Base-by-base conservation (phyloP, 192 early-diverging fungal species). In the Umbelopsis isabellina region DNA sequence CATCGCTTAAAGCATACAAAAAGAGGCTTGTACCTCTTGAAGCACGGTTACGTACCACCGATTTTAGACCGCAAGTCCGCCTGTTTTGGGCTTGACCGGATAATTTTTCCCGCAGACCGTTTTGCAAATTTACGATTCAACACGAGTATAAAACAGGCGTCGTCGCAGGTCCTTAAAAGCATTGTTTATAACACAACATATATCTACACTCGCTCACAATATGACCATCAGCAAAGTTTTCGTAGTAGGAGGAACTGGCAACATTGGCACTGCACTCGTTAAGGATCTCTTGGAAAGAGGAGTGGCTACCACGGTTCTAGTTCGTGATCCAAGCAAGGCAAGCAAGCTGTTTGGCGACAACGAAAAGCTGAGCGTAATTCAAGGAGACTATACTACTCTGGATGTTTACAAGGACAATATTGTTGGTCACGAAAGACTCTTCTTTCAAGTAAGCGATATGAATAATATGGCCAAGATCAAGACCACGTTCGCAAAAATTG, bases 341-440 rank as follows among this genome's bases (percentile, higher is more conserved):
- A 49, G 33, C 9, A 18, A 25, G 9, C n/a, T 73, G 16, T 73
- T 68, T 52, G 37, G 49, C 9, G 41, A 66, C 37, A 30, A 30
- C 22, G 30, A 73, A 7, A n/a, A 49, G 1, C 9, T 72, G 8
- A 53, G 6, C 2, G 50, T 66, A 7, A 46, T 68, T 4, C 44
- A 73, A 49, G 72, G 66, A 10, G 72, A 73, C 46, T 61, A 51
- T 61, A 27, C 16, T 10, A 25, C 52, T 20, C 18, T 35, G 6
- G 35, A 22, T n/a, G 15, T 15, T 9, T 53, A 64, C 25, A 49
- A 73, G 23, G 15, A 68, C 10, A 22, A 35, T 1, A 66, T 73
- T 15, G 50, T 1, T n/a, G 66, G 72, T 2, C 72, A 73, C 35
- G 67, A 51, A 4, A 66, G 72, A 52, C 30, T 73, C 4, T 73